Evolutionary conservation across 2,329 filamentous ascomycete genomes (phyloP), one percentile per base, ranked within the genome.

Genomic region (Coniochaeta sp.): DNA sequence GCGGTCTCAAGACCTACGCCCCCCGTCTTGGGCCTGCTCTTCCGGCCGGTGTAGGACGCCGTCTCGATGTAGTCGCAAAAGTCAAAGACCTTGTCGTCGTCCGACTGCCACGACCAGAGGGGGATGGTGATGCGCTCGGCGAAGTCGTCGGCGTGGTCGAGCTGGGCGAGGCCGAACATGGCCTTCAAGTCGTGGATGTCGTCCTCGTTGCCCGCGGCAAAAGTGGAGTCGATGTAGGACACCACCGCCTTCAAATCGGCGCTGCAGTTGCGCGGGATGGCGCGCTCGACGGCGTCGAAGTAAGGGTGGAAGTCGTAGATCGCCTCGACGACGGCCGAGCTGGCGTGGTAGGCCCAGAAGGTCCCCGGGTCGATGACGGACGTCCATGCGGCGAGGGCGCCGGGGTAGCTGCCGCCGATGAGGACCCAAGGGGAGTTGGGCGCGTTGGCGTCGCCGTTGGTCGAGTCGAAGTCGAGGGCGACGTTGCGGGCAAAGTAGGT

Each of bases 201-300:
- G 54, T 48, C 65, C 57, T 46, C 60, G 2, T 76, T 79, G 31
- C 83, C 70, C 61, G 85, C 80, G 28, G 69, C 67, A 33, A 86
- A 68, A 38, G 56, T 70, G 61, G 85, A 80, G 31, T 69, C 67
- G 32, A 86, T 67, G 45, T 56, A 85, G 0, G 81, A 80, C 1
- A 76, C 71, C 5, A 82, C 72, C 13, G 81, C 79, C 63, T 85
- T 82, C 56, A 85, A 70, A 63, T 81, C 72, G 48, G 72, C 71
- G 54, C 76, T 77, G 62, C 86, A 86, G 58, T 78, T 24, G 67
- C 66, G 27, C 6, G 27, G 27, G 27, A 78, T 71, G 27, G 72
- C 71, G 32, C 71, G 56, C 54, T 73, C 67, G 27, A 77, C 64
- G 1, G 76, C 74, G 9, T 65, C 60, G 60, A 74, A 78, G 57